Base-by-base conservation (phyloP, 208 protist genomes). In the Wallacemonas collosoma region DNA sequence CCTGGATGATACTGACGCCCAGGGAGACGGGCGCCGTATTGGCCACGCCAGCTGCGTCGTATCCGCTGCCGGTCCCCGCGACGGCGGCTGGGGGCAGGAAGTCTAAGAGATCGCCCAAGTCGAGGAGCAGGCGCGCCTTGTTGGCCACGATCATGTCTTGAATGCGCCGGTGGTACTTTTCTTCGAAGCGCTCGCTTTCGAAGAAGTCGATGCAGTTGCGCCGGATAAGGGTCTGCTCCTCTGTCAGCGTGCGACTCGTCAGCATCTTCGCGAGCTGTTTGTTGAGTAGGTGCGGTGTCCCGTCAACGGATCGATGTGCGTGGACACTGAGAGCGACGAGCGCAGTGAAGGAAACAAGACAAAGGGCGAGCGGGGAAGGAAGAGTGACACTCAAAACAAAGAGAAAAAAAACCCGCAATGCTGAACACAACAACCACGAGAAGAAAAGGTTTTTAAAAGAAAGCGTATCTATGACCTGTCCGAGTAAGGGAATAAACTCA, bases 51-150 rank as follows among this genome's bases (percentile, higher is more conserved):
- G 26, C 54, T 15, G 15, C 53, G 4, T 77, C 77, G 35, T 61
- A 68, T 9, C 71, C 65, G 35, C 64, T 56, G 51, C 26, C 55
- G 40, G 26, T 39, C 35, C 41, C 50, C 44, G 54, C 50, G 26
- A 51, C 12, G 26, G 53, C 56, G 40, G 44, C 66, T 58, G 82
- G 50, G 5, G 86, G 75, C 55, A 89, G 50, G 73, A 91, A 98
- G 64, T 91, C 87, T 1, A 97, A 87, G 2, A 99, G 76, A 68
- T 98, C 97, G 39, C 93, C 86, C 64, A 99, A 88, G 78, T 98
- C 91, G 36, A 99, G 73, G 4, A 98, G 71, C 12, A 98, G 85
- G 0, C 97, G 83, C 3, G 74, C 80, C 68, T 91, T 85, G n/a
- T 86, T 71, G 26, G 80, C 83, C 35, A 83, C 43, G 50, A 98